Conservation (phyloP, 2,329 filamentous ascomycete genomes). For the Epichloe typhina region DNA sequence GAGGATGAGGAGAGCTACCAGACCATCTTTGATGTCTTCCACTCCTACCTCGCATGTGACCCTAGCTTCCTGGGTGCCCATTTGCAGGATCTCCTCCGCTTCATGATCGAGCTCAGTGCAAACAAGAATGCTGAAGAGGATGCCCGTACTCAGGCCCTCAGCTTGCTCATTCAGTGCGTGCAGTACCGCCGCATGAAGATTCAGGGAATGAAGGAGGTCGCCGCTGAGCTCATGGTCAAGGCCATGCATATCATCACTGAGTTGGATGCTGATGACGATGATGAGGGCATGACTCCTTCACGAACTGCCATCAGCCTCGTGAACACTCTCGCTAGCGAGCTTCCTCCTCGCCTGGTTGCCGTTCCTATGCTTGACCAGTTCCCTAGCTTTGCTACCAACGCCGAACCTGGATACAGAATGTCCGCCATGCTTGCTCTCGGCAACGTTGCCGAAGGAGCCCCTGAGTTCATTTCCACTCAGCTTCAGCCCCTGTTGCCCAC, state of each 20-base stretch:
- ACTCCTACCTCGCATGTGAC: conserved; percentile 85
- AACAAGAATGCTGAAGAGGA: conserved; percentile 73
- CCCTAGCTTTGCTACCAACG: conserved; percentile 62
- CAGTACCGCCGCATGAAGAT: conserved; percentile 92
- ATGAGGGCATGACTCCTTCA: conserved; percentile 70
- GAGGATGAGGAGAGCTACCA: conserved; percentile 79
- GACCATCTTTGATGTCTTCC: conserved; percentile 92
- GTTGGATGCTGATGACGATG: conserved; percentile 62
- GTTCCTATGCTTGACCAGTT: conserved; percentile 83
- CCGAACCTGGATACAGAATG: conserved; percentile 67
- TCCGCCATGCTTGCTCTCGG: conserved; percentile 86
- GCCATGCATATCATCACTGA: conserved; percentile 83
- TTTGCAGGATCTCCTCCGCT: conserved; percentile 79
- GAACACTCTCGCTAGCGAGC: conserved; percentile 74
- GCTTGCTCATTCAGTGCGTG: conserved; percentile 86
- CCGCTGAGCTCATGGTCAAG: conserved; percentile 75
- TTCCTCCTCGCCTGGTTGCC: conserved; percentile 88
- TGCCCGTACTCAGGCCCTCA: conserved; percentile 75
- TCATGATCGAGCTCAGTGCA: conserved; percentile 80
- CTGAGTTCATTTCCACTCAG: conserved; percentile 94
- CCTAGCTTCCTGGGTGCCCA: conserved; percentile 70
- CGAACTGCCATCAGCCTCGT: conserved; percentile 76
- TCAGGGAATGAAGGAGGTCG: conserved; percentile 73
- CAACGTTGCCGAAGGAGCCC: conserved; percentile 90
- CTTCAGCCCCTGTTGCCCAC: conserved; percentile 74